These are phyloP conservation scores for Penicillium sp. DNA, from an alignment of 2,329 filamentous ascomycete genomes.

Conservation along the genomic window DNA sequence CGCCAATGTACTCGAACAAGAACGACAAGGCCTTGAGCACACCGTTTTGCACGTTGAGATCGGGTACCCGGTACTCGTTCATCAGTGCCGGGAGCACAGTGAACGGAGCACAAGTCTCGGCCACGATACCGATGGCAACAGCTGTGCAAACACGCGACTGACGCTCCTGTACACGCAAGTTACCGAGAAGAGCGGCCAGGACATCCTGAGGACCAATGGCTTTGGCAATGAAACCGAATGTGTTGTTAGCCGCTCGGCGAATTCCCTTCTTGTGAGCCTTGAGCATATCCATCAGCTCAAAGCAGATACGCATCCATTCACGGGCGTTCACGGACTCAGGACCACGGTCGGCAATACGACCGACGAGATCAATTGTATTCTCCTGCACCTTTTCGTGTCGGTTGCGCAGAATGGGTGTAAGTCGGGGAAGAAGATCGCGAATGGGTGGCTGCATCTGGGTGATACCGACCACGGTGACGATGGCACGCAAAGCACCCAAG, in stretches of 20 bases:
- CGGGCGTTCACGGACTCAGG: conserved; percentile 94
- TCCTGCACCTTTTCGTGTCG: conserved; percentile 99
- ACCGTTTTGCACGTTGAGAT: conserved; percentile 98
- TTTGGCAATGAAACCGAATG: conserved; percentile 98
- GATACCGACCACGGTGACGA: conserved; percentile 97
- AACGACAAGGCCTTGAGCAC: conserved; percentile 96
- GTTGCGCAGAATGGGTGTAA: conserved; percentile 97
- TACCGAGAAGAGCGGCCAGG: conserved; percentile 91
- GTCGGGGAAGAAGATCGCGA: conserved; percentile 87
- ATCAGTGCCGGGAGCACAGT: conserved; percentile 97
- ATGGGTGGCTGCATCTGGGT: conserved; percentile 98
- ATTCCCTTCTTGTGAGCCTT: conserved; percentile 99
- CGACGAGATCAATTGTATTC: conserved; percentile 96
- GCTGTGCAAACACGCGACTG: conserved; percentile 98
- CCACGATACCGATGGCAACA: conserved; percentile 96
- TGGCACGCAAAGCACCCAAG: conserved; percentile 87
- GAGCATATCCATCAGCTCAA: conserved; percentile 97
- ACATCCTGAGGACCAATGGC: conserved; percentile 98
- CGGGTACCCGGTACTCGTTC: conserved; percentile 98
- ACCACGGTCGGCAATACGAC: conserved; percentile 94
- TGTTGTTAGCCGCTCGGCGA: conserved; percentile 96
- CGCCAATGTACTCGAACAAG: conserved; percentile 98
- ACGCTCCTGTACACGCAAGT: conserved; percentile 92
- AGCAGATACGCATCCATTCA: conserved; percentile 99
- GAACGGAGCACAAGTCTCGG: conserved; percentile 96